Evolutionary conservation across 208 protist genomes (phyloP), one percentile per base, ranked within the genome.

Genomic region (Perkinsela sp.): DNA sequence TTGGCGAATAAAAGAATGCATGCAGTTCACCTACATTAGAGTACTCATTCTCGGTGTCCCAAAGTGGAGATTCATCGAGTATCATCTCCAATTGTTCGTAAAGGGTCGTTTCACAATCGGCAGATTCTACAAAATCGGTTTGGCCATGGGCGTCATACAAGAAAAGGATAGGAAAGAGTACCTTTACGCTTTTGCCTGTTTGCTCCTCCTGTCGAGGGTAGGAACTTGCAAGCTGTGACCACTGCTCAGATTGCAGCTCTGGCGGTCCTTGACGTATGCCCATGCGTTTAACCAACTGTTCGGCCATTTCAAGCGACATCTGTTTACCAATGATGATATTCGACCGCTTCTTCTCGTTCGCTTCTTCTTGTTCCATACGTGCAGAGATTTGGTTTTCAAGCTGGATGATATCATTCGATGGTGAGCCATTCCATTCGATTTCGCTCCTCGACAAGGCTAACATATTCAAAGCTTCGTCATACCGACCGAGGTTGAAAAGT

Each of bases 71-170:
- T 57, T 57, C 40, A n/a, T 57, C 40, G 40, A 57, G 22, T 6
- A 57, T 22, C 40, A 57, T 57, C 22, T 57, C 40, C 40, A 57
- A 57, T 6, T 57, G 6, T 57, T 57, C 13, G 6, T n/a, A 57
- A 22, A 57, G 6, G 22, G 40, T 57, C 22, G 40, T 57, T 22
- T 91, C 85, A 66, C 81, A 88, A 22, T 76, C 68, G 15, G 94
- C 89, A 68, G 92, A 85, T 65, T 90, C 79, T 75, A 93, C 83
- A 68, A 91, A 91, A 74, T 95, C 90, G 0, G 82, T 88, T 72
- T 92, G 85, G 66, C 80, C 73, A 74, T 89, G 89, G 74, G 93
- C 87, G 69, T 92, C 86, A 75, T 95, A 95, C 72, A 95, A 79
- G 71, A 94, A 91, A 15, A 95, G 78, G n/a, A 93, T 76, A 28